Conservation (phyloP, 306 rosid species). For the Carpinus viminea region DNA sequence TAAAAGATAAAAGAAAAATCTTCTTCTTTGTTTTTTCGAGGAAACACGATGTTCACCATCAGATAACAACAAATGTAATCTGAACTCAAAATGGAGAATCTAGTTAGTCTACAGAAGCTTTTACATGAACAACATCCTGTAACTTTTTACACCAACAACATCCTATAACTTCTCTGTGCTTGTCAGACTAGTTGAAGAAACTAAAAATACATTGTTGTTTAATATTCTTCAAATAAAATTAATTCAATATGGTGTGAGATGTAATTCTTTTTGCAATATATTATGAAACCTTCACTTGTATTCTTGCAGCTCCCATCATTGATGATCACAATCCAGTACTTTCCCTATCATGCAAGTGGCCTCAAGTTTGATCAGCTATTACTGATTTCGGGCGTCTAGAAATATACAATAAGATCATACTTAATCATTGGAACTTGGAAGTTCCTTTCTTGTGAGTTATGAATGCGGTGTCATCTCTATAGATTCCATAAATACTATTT, state of each 20-base stretch:
- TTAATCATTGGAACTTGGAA: not conserved
- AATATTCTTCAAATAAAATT: not conserved
- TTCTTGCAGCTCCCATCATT: constrained; percentile 2
- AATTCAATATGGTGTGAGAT: constrained; percentile 1
- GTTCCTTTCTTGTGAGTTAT: constrained; percentile 5
- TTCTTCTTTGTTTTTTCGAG: not conserved
- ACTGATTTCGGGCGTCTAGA: not conserved
- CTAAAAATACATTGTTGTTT: not conserved
- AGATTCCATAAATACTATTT: not conserved
- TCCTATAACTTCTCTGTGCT: not conserved
- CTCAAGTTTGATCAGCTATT: not conserved
- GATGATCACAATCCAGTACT: not conserved
- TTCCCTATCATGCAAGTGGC: not conserved
- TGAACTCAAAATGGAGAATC: not conserved
- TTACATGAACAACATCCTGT: not conserved
- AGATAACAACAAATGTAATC: not conserved
- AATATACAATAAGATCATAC: not conserved
- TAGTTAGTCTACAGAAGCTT: not conserved
- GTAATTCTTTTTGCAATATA: not conserved
- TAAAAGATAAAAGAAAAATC: not conserved
- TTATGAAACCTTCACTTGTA: not conserved
- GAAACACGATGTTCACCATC: not conserved
- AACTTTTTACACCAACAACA: not conserved
- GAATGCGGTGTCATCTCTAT: not conserved
- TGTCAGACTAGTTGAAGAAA: not conserved